Evolutionary conservation across 2,329 filamentous ascomycete species (phyloP).

Genomic region (Colletotrichum brevisporum): DNA sequence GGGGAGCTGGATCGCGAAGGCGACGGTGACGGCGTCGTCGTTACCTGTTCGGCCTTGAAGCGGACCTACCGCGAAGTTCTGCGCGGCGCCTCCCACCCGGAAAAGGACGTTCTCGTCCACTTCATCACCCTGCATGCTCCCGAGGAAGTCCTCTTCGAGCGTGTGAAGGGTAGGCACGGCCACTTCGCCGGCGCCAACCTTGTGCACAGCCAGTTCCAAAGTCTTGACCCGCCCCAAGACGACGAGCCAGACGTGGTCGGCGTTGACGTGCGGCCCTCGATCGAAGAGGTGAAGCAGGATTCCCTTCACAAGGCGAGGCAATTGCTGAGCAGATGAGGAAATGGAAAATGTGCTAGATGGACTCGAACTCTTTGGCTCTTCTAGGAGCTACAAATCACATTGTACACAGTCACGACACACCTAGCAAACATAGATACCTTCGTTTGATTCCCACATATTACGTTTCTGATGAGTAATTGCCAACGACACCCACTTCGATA

Average conservation of each 20-base stretch:
- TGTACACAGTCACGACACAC: too few relatives aligned
- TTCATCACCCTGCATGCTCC: slow-evolving; percentile 80
- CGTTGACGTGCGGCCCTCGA: slow-evolving; percentile 62
- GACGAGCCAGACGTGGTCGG: slow-evolving; percentile 69
- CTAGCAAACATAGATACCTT: too few relatives aligned
- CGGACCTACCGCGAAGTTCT: slow-evolving; percentile 81
- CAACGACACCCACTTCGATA: too few relatives aligned
- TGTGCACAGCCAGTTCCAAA: slow-evolving; percentile 79
- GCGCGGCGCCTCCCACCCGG: slow-evolving; percentile 69
- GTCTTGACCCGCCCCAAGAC: slow-evolving; percentile 74
- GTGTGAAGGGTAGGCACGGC: slow-evolving; percentile 73
- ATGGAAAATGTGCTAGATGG: background rate
- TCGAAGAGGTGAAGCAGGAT: slow-evolving; percentile 60
- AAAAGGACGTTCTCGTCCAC: slow-evolving; percentile 71
- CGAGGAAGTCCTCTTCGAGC: slow-evolving; percentile 72
- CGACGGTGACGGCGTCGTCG: slow-evolving; percentile 72
- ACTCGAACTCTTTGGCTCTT: too few relatives aligned
- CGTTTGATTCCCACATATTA: too few relatives aligned
- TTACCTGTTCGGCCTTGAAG: slow-evolving; percentile 86
- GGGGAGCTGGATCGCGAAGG: slow-evolving; percentile 55
- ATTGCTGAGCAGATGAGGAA: background rate
- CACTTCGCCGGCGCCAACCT: slow-evolving; percentile 84
- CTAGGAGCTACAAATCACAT: too few relatives aligned
- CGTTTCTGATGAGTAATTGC: too few relatives aligned
- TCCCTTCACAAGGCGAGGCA: slow-evolving; percentile 49